Evolutionary conservation across 345 rosid genomes (phyloP), one percentile per base, ranked within the genome.

Genomic region (Noccaea caerulescens): DNA sequence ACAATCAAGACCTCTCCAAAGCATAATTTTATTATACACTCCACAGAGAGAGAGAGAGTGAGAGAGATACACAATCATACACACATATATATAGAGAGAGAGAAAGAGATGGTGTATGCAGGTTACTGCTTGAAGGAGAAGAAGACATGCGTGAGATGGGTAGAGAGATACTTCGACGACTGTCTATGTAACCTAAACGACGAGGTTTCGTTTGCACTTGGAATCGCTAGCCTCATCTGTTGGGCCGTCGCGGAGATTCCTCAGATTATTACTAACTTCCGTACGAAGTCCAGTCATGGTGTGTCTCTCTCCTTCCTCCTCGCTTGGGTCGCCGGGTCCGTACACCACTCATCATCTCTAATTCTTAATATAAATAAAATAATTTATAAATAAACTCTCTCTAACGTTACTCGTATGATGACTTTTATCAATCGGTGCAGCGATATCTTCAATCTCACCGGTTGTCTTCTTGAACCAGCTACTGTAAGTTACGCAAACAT

Each of bases 201-300:
- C 54, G 98, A 84, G 6, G 52, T 88, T 12, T 91, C 97, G 0
- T 93, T 93, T 59, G 80, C 60, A 1, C 90, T 91, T 30, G 98
- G 97, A 4, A 51, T 93, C 7, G 46, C 41, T 5, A 89, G 98
- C 69, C 59, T 93, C 1, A 70, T 89, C 8, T 85, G 91, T 34
- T 93, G 99, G 99, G 93, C 87, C 7, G 89, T 91, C 25, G 99
- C 97, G 1, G 99, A 93, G 75, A 76, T 93, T 73, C 99, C 97
- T 36, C 99, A 93, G 72, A 88, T 93, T 83, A 72, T 93, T 76
- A 93, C 95, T 76, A 93, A 93, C 81, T 93, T 91, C 79, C 86
- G 75, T 61, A 73, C 96, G 61, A 93, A 93, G 76, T 93, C 97
- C 42, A 88, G 89, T 87, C 96, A 93, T 58, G 99, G 97, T 10